phyloP scores from a whole-genome alignment of 352 stramenopile species.

The Aphanomyces invadans region DNA sequence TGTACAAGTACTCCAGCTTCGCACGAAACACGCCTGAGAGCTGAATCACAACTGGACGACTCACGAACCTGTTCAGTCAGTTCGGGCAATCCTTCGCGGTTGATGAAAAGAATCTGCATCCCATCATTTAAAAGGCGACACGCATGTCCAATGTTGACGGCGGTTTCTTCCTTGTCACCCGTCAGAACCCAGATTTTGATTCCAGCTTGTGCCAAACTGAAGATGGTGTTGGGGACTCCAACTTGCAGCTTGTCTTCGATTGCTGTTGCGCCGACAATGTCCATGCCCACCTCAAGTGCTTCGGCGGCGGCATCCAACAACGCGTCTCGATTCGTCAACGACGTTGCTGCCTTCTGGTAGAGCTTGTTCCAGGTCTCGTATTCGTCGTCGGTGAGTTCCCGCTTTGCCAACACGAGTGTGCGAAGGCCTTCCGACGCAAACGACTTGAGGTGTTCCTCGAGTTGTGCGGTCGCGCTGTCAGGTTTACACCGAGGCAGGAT shows the following conservation, averaged over 20 bases:
- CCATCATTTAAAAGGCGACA: slow-evolving; percentile 56
- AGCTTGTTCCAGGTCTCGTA: slow-evolving; percentile 51
- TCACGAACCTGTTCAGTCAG: slow-evolving; percentile 31
- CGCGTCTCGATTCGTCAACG: slow-evolving; percentile 43
- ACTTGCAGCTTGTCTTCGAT: slow-evolving; percentile 97
- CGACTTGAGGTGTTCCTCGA: slow-evolving; percentile 48
- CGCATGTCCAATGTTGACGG: slow-evolving; percentile 95
- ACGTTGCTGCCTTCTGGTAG: slow-evolving; percentile 48
- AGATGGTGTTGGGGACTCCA: slow-evolving; percentile 89
- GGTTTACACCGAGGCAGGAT: slow-evolving; percentile 53
- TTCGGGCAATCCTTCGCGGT: slow-evolving; percentile 37
- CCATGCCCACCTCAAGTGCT: slow-evolving; percentile 57
- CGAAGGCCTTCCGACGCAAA: slow-evolving; percentile 80
- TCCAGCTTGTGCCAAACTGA: slow-evolving; percentile 85
- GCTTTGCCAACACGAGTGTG: slow-evolving; percentile 65
- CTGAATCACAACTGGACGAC: not conserved
- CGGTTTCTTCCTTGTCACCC: slow-evolving; percentile 96
- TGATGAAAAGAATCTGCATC: slow-evolving; percentile 29
- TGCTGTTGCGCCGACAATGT: slow-evolving; percentile 89
- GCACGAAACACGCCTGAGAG: not conserved
- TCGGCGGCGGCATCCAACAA: slow-evolving; percentile 44
- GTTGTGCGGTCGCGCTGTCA: slow-evolving; percentile 38
- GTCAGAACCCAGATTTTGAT: slow-evolving; percentile 98
- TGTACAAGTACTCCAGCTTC: slow-evolving; percentile 43
- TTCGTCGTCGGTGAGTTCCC: slow-evolving; percentile 41